Evolutionary conservation across 225 moss, liverwort and hornwort genomes (phyloP).

Genomic region (Sphagnum tenellum): DNA sequence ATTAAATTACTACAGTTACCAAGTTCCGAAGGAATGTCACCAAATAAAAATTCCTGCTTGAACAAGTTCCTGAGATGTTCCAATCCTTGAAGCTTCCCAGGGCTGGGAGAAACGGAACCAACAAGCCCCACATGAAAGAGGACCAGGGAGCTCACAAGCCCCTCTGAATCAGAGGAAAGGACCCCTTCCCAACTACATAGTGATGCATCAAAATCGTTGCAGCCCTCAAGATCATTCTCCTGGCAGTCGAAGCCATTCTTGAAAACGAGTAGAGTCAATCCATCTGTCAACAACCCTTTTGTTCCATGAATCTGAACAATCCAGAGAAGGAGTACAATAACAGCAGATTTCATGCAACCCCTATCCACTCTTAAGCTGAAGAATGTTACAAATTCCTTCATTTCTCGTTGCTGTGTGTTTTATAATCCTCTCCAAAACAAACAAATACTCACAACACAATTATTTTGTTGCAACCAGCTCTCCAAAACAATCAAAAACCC

Average conservation of each 20-base stretch:
- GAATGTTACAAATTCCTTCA: too few relatives aligned
- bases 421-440: too few relatives aligned
- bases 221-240: too few relatives aligned
- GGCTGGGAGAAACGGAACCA: slow-evolving; percentile 23
- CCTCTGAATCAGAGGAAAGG: not conserved
- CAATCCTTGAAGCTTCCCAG: slow-evolving; percentile 23
- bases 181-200: not conserved
- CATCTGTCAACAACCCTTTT: too few relatives aligned
- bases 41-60: slow-evolving; percentile 13
- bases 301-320: not conserved
- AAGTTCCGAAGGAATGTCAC: slow-evolving; percentile 19
- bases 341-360: too few relatives aligned
- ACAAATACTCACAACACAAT: too few relatives aligned
- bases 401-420: too few relatives aligned
- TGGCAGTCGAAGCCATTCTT: not conserved
- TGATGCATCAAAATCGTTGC: too few relatives aligned
- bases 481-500: too few relatives aligned
- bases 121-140: slow-evolving; percentile 1
- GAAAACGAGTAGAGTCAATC: too few relatives aligned
- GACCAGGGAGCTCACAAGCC: not conserved
- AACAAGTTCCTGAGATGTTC: slow-evolving; percentile 27
- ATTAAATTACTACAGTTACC: slow-evolving; percentile 29
- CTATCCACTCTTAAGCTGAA: too few relatives aligned
- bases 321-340: not conserved
- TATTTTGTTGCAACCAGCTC: too few relatives aligned